Percentiles rank a stretch among this genome's conserved stretches.
These are phyloP conservation scores for Rhizophora mangle DNA, from an alignment of 345 rosid species.

Conservation along the genomic window DNA sequence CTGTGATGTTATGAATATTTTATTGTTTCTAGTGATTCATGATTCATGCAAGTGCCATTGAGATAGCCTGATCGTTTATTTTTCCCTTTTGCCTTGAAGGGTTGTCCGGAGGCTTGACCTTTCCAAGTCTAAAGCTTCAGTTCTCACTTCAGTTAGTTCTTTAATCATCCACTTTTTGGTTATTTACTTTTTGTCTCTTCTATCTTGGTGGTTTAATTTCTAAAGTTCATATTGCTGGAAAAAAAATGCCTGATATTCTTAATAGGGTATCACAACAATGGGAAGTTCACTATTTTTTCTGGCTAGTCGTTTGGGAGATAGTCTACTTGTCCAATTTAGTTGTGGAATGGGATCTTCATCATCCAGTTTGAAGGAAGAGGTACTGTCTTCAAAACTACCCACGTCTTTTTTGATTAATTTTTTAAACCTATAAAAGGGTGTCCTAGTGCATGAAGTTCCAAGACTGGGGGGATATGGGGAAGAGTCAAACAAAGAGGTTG, in stretches of 20 bases:
- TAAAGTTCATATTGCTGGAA: constrained; percentile 12
- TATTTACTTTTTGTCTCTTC: constrained; percentile 16
- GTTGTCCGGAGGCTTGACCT: constrained; percentile 95
- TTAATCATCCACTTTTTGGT: constrained; percentile 6
- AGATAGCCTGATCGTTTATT: constrained; percentile 20
- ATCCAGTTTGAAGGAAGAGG: constrained; percentile 85
- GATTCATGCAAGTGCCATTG: neutral
- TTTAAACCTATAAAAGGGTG: neutral
- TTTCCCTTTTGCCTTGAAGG: constrained; percentile 42
- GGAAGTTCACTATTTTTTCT: constrained; percentile 83
- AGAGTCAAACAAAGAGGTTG: too few relatives aligned
- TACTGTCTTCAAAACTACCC: constrained; percentile 20
- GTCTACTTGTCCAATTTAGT: constrained; percentile 88
- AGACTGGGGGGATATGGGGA: too few relatives aligned
- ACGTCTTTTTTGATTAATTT: constrained; percentile 3
- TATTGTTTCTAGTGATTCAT: neutral
- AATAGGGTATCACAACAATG: constrained; percentile 73
- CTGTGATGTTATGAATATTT: neutral
- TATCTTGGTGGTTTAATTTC: constrained; percentile 7
- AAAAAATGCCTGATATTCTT: constrained; percentile 26
- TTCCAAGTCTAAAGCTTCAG: constrained; percentile 95
- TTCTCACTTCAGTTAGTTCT: constrained; percentile 86
- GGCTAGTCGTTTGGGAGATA: constrained; percentile 95
- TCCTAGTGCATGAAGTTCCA: too few relatives aligned
- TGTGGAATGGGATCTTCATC: constrained; percentile 60